A percentile compares a stretch with the other conserved stretches of the same genome.
Evolutionary conservation across 2,329 filamentous ascomycete species (phyloP).

Genomic region (Colletotrichum sp.): DNA sequence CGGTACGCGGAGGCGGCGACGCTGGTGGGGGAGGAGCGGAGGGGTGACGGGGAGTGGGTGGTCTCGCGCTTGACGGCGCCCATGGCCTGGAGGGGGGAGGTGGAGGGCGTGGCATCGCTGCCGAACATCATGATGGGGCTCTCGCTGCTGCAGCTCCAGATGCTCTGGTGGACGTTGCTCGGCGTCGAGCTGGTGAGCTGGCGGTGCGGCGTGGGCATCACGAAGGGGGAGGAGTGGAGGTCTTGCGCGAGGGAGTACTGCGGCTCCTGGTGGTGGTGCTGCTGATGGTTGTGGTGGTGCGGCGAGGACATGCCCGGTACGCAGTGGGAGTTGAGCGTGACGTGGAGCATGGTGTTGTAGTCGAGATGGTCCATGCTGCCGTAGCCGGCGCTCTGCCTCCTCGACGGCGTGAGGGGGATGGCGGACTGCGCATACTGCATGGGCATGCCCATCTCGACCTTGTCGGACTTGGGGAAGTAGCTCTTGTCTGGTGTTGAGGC

Average conservation of each 20-base stretch:
- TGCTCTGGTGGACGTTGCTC: conserved; percentile 36
- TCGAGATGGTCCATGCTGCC: conserved; percentile 34
- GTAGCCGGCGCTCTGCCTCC: conserved; percentile 12
- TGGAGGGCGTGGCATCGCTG: conserved; percentile 29
- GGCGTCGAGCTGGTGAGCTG: conserved; percentile 41
- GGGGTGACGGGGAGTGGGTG: conserved; percentile 32
- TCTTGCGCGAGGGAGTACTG: conserved; percentile 19
- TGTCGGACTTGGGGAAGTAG: conserved; percentile 17
- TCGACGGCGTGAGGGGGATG: conserved; percentile 17
- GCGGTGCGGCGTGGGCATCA: conserved; percentile 22
- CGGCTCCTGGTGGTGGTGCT: neutral
- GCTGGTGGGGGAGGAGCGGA: conserved; percentile 34
- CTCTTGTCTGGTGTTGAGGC: conserved; percentile 12
- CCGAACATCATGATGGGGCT: conserved; percentile 45
- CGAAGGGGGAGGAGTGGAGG: conserved; percentile 22
- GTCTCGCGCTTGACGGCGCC: conserved; percentile 39
- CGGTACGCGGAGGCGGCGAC: conserved; percentile 30
- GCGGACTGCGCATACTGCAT: conserved; percentile 7
- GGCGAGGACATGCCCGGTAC: conserved; percentile 20
- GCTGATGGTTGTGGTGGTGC: neutral
- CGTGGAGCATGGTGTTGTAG: conserved; percentile 43
- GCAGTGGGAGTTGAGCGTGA: conserved; percentile 21
- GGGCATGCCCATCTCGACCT: conserved; percentile 13
- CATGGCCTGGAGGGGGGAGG: conserved; percentile 33
- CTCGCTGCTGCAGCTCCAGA: conserved; percentile 44